phyloP scores from a whole-genome alignment of 768 basidiomycete species.

The Favolaschia claudopus region DNA sequence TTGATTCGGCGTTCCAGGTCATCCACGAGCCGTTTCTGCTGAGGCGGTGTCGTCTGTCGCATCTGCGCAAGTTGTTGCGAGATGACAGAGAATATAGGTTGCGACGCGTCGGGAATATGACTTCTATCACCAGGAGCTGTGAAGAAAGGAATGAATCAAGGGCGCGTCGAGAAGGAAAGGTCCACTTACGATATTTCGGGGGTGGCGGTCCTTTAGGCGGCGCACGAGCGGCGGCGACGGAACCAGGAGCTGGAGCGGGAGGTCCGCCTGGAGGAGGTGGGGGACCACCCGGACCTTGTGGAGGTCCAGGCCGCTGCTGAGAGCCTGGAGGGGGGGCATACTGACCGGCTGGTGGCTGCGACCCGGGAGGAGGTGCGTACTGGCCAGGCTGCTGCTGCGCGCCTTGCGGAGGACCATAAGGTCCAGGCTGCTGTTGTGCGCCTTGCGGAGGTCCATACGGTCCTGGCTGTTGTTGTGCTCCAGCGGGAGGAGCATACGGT shows the following conservation, averaged over 20 bases:
- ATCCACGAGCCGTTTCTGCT: constrained; percentile 84
- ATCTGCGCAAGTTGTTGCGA: constrained; percentile 67
- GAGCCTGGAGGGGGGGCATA: constrained; percentile 47
- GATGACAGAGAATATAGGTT: constrained; percentile 73
- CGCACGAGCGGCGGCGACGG: constrained; percentile 32
- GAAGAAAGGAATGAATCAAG: constrained; percentile 16
- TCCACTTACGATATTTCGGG: constrained; percentile 57
- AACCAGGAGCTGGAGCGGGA: constrained; percentile 22
- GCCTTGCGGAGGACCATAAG: constrained; percentile 43
- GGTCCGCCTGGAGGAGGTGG: constrained; percentile 45
- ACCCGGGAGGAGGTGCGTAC: not conserved
- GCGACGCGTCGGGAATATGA: constrained; percentile 82
- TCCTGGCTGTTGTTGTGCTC: constrained; percentile 28
- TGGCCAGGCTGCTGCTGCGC: constrained; percentile 1
- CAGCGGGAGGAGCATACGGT: constrained; percentile 37
- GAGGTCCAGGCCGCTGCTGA: constrained; percentile 34
- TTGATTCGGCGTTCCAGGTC: constrained; percentile 89
- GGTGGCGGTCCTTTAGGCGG: constrained; percentile 40
- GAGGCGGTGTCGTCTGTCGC: constrained; percentile 81
- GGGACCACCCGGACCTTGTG: constrained; percentile 33
- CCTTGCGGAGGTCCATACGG: constrained; percentile 26
- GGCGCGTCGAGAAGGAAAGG: not conserved
- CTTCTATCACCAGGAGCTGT: constrained; percentile 88
- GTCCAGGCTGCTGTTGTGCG: constrained; percentile 41
- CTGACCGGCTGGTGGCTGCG: constrained; percentile 37